These are phyloP conservation scores for Decorospora gaudefroyi DNA, from an alignment of 2,329 filamentous ascomycete species.

Conservation along the genomic window DNA sequence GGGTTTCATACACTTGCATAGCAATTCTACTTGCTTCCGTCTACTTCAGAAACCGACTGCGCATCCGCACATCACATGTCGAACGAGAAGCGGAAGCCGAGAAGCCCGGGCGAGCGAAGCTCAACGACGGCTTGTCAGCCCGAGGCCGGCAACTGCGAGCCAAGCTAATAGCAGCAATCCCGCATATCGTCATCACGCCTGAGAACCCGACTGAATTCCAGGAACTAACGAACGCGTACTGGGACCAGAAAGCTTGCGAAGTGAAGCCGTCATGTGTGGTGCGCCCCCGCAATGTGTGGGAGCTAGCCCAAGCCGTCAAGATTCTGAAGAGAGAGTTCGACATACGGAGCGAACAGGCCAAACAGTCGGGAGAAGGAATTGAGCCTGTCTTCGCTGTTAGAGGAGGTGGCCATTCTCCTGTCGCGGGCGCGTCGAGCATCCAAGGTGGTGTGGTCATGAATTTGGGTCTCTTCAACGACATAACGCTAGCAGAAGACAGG, in stretches of 20 bases:
- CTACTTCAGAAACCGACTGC: slow-evolving; percentile 16
- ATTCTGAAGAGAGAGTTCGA: slow-evolving; percentile 38
- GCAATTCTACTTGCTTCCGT: slow-evolving; percentile 3
- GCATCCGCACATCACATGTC: slow-evolving; percentile 13
- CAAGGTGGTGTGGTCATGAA: slow-evolving; percentile 26
- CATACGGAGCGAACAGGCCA: slow-evolving; percentile 19
- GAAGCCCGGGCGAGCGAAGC: slow-evolving; percentile 5
- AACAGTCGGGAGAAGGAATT: neutral
- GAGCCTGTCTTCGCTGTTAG: slow-evolving; percentile 52
- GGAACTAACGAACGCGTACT: slow-evolving; percentile 29
- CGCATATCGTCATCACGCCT: slow-evolving; percentile 15
- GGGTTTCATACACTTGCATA: slow-evolving; percentile 5
- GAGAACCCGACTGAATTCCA: slow-evolving; percentile 11
- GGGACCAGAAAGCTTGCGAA: slow-evolving; percentile 45
- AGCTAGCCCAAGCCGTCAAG: slow-evolving; percentile 36
- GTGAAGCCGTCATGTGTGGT: slow-evolving; percentile 40
- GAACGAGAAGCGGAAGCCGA: slow-evolving; percentile 15
- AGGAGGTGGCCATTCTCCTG: slow-evolving; percentile 51
- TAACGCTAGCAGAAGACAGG: slow-evolving; percentile 8
- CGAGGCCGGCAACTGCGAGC: slow-evolving; percentile 13
- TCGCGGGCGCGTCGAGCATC: slow-evolving; percentile 29
- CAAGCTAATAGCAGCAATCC: slow-evolving; percentile 18
- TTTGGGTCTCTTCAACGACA: slow-evolving; percentile 21
- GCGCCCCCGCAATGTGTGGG: slow-evolving; percentile 32
- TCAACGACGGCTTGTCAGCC: slow-evolving; percentile 12